Base-by-base conservation (phyloP, 2,329 filamentous ascomycete genomes). In the Fusarium fracticaudum region DNA sequence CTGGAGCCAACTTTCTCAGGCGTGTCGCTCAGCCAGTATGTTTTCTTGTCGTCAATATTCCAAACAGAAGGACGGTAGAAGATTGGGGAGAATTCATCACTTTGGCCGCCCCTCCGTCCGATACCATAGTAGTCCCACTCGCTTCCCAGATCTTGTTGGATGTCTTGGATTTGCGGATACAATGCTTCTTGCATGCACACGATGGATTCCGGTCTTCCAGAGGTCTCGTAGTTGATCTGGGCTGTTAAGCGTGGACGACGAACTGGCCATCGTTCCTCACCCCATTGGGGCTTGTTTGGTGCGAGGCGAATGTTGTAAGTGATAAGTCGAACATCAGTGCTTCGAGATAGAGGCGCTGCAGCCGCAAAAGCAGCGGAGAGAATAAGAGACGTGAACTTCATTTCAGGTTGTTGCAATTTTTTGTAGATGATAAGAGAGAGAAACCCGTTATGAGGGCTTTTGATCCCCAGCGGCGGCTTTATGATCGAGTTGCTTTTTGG, bases 21-120 rank as follows among this genome's bases (percentile, higher is more conserved):
- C 4, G 88, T 92, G 71, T 87, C 81, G 12, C 86, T 90, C 6
- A 93, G 83, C 91, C 91, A 93, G 55, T 90, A 85, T 1, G 89
- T 91, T 58, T 87, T 82, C 80, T 84, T 89, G 17, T 83, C 77
- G 29, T 84, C 78, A 7, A 91, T 81, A 14, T 85, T 77, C 88
- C 89, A 92, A 14, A 86, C 75, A 74, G 75, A 86, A 80, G 87
- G 69, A 26, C 72, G 87, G 79, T 91, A 94, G 74, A 94, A 84
- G 71, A 94, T 91, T 6, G 92, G 91, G 4, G 88, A 90, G 80
- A 92, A 93, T 81, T 94, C 92, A 51, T 92, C 92, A 4, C 83
- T 83, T 35, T 85, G 76, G 29, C 92, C 92, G 78, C 91, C 88
- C 53, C 90, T 86, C 29, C 90, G 85, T 17, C 88, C 89, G 6